Conservation (phyloP, 2,329 filamentous ascomycete genomes). For the Nigrospora osmanthi region DNA sequence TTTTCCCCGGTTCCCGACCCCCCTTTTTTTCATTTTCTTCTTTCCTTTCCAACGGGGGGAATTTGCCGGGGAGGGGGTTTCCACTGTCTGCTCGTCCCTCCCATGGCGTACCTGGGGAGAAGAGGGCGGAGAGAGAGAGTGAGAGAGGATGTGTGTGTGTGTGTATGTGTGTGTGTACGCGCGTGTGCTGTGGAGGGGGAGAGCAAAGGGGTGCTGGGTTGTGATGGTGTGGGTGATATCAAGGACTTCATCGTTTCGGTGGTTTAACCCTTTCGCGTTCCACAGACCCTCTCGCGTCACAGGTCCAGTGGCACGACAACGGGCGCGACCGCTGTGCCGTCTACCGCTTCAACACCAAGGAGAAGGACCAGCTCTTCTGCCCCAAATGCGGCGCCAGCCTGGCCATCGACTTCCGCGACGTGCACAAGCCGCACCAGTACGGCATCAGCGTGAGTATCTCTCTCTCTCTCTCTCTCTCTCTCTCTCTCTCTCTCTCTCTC, state of each 20-base stretch:
- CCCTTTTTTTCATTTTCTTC: background rate
- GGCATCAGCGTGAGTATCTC: slow-evolving; percentile 33
- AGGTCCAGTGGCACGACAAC: slow-evolving; percentile 34
- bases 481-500: background rate
- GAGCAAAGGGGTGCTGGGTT: no score
- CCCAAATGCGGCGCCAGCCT: slow-evolving; percentile 36
- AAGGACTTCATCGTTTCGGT: no score
- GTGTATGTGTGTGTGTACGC: no score
- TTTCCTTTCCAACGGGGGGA: background rate
- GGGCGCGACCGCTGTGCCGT: slow-evolving; percentile 23
- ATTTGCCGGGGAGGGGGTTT: background rate
- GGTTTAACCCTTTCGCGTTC: background rate
- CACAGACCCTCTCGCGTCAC: slow-evolving; percentile 27
- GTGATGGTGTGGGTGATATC: no score
- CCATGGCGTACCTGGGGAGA: no score
- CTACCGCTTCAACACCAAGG: slow-evolving; percentile 39
- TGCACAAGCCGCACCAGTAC: slow-evolving; percentile 20
- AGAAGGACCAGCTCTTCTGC: slow-evolving; percentile 41
- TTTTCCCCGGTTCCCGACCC: background rate
- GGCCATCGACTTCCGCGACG: slow-evolving; percentile 34
- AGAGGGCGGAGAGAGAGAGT: no score
- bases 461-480: background rate
- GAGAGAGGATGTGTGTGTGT: no score
- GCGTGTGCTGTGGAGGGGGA: no score
- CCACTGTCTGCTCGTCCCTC: background rate